Evolutionary conservation across 2,329 filamentous ascomycete genomes (phyloP).

Genomic region (Penicillium sp.): DNA sequence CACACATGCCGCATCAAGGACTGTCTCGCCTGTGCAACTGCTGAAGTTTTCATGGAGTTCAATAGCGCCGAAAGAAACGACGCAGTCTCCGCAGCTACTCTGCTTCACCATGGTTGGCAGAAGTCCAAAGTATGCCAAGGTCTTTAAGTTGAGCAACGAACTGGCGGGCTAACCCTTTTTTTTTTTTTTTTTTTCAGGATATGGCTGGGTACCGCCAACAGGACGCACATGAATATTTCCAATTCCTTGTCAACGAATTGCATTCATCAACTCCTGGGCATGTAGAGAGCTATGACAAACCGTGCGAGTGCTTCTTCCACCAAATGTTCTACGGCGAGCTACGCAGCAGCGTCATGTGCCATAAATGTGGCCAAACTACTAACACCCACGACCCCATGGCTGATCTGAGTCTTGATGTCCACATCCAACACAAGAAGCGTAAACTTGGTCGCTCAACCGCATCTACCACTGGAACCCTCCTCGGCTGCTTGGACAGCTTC

Average conservation of each 20-base stretch:
- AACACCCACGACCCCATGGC: slow-evolving; percentile 85
- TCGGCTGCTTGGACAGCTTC: slow-evolving; percentile 82
- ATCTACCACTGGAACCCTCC: slow-evolving; percentile 55
- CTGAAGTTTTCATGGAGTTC: slow-evolving; percentile 64
- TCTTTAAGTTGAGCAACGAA: not conserved
- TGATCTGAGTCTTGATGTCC: slow-evolving; percentile 85
- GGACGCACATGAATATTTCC: slow-evolving; percentile 95
- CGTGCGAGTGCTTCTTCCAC: slow-evolving; percentile 87
- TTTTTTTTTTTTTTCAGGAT: slow-evolving; percentile 47
- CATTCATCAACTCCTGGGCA: slow-evolving; percentile 76
- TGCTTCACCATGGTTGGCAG: slow-evolving; percentile 67
- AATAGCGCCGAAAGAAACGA: slow-evolving; percentile 67
- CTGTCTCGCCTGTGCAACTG: slow-evolving; percentile 61
- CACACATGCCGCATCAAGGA: slow-evolving; percentile 61
- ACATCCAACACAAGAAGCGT: slow-evolving; percentile 63
- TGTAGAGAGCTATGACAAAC: slow-evolving; percentile 53
- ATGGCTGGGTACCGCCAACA: slow-evolving; percentile 91
- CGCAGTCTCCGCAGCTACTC: slow-evolving; percentile 84
- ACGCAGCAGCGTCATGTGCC: slow-evolving; percentile 85
- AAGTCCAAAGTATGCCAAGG: slow-evolving; percentile 19
- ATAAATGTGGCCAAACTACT: slow-evolving; percentile 78
- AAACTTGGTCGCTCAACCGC: slow-evolving; percentile 40
- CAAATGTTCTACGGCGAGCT: slow-evolving; percentile 92
- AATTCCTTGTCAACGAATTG: slow-evolving; percentile 88
- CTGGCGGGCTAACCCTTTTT: slow-evolving; percentile 5